Conservation (phyloP, 2,329 filamentous ascomycete genomes). For the Fusarium subglutinans region DNA sequence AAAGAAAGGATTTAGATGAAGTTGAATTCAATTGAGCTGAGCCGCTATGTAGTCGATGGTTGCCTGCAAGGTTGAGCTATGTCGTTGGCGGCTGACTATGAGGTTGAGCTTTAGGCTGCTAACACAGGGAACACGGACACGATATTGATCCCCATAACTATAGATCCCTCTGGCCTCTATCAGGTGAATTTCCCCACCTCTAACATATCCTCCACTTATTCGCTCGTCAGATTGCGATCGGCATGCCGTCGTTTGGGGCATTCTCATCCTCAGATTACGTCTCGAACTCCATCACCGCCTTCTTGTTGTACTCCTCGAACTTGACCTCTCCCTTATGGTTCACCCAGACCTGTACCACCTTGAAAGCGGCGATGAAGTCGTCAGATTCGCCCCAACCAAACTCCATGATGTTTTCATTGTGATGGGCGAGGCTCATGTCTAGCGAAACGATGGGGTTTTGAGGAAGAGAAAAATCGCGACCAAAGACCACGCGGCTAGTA, state of each 20-base stretch:
- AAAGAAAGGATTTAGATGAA: background rate
- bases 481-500: background rate
- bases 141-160: fast-evolving
- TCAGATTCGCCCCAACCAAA: too few relatives aligned
- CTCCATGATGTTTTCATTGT: too few relatives aligned
- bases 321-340: background rate
- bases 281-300: background rate
- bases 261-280: fast-evolving
- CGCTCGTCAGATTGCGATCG: background rate
- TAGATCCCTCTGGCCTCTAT: fast-evolving
- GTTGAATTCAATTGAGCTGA: background rate
- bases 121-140: background rate
- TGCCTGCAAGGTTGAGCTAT: background rate
- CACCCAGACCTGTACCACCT: background rate
- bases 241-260: background rate
- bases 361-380: background rate
- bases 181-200: too few relatives aligned
- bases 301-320: fast-evolving
- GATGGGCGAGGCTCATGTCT: fast-evolving
- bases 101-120: background rate
- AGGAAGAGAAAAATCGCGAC: background rate
- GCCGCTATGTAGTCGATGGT: too few relatives aligned
- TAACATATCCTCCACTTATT: fast-evolving
- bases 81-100: too few relatives aligned
- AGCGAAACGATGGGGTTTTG: background rate